Evolutionary conservation across 208 protist genomes (phyloP), one percentile per base, ranked within the genome.

Genomic region (Acanthamoeba sp.): DNA sequence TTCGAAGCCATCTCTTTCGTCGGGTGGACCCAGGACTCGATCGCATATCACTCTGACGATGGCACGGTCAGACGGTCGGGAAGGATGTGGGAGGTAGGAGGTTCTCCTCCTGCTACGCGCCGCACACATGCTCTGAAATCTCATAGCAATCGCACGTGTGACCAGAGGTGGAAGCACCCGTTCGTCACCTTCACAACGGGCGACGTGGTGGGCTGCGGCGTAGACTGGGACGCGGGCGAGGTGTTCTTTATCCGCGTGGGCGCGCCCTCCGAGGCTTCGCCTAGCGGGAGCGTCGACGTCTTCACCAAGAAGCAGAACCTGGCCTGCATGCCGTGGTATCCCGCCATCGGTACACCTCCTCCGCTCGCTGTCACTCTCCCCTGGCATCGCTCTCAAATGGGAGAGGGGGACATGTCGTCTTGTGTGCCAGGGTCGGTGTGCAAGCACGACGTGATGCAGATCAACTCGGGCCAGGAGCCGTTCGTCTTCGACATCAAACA

Each of bases 401-500:
- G n/a, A n/a, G n/a, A n/a, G n/a, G n/a, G n/a, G 27, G n/a, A 69
- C 59, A 69, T 27, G 59, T 24, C 27, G 48, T 52, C 0, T 1
- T 18, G 48, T 52, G 48, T 1, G 16, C 48, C 20, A 48, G 69
- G 34, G 4, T 40, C 66, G 66, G 27, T 76, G 32, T 40, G 66
- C 66, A 76, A 27, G 66, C n/a, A 76, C 66, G 66, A 76, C 66
- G 66, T 38, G 66, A 2, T 76, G 66, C 2, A 45, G 38, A 45
- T 80, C 34, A 80, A 80, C 71, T 32, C 20, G 34, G 71, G 71
- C 32, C 36, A 80, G 1, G 71, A 80, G 40, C 71, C 71, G 16
- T 80, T 80, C 36, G 40, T 50, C 22, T 80, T 80, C 71, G 71
- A 80, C 24, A 14, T 80, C 71, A 80, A 80, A 32, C 36, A 9